Conservation (phyloP, 257 asterid species). For the Hygrophila difformis region DNA sequence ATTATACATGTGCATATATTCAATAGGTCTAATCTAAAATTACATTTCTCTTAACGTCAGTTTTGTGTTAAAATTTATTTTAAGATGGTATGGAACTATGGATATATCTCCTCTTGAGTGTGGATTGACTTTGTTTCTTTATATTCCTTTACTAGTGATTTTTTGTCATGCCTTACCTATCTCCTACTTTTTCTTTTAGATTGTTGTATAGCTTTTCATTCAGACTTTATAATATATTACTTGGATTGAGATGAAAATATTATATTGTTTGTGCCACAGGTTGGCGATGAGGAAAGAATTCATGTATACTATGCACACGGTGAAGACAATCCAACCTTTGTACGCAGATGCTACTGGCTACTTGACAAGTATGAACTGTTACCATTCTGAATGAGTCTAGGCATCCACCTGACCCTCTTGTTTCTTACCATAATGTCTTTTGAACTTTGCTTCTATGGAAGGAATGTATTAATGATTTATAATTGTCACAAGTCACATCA, state of each 20-base stretch:
- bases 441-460: constrained; percentile 6
- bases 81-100: no score
- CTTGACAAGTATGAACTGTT: constrained; percentile 75
- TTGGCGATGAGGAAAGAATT: constrained; percentile 89
- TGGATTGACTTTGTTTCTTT: background rate
- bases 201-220: constrained; percentile 3
- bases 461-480: no score
- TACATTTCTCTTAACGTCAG: no score
- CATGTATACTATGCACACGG: constrained; percentile 99
- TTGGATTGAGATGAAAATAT: constrained; percentile 18
- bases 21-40: no score
- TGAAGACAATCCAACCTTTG: constrained; percentile 81
- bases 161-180: background rate
- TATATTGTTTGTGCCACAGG: constrained; percentile 38
- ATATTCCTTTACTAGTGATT: constrained; percentile 5
- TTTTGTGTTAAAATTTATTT: constrained; percentile 4
- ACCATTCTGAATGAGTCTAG: constrained; percentile 14
- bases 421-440: background rate
- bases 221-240: constrained; percentile 4
- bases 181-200: constrained; percentile 3
- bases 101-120: background rate
- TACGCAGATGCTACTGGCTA: constrained; percentile 98
- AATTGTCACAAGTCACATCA: constrained; percentile 11
- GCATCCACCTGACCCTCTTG: constrained; percentile 6
- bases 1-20: no score